Base-by-base conservation (phyloP, 1,284 basidiomycete genomes). In the Trametes hirsuta region DNA sequence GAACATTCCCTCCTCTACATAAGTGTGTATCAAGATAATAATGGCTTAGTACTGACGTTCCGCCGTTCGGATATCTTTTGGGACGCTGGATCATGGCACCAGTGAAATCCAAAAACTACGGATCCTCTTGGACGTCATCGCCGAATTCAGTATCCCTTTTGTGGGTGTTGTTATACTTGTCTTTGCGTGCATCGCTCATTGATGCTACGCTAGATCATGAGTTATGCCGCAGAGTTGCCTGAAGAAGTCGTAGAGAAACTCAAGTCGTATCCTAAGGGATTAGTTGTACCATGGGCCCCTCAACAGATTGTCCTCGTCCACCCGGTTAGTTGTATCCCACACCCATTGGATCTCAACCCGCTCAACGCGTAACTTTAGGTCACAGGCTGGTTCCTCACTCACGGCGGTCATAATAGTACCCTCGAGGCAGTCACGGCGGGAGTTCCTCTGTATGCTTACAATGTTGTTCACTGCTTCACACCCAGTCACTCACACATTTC, bases 291-390 rank as follows among this genome's bases (percentile, higher is more conserved):
- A 0, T 70, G 67, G 67, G 55, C 61, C 4, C 67, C 68, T 11
- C 68, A 70, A 52, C 68, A 70, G 52, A 53, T 58, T 6, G 63
- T 70, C 24, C 61, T 70, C 4, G 59, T 51, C 10, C 68, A 71
- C 22, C 62, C 66, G 2, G 56, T 57, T 25, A 11, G 49, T 30
- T n/a, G 6, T 42, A 1, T 5, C 18, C 18, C 6, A 4, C 15
- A 44, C 11, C 2, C 18, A 5, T 14, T n/a, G 2, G 41, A 9
- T 18, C 41, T 4, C 0, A 6, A 4, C 1, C 25, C 3, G 9
- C 10, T 8, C 15, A 12, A 47, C 22, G n/a, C 11, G n/a, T 4
- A 8, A 15, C 6, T 35, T 8, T 21, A 65, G 61, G 61, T 53
- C 0, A 65, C 61, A 2, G 61, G 61, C 1, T 62, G 58, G 58